phyloP scores from a whole-genome alignment of 208 protist genomes.

The Crithidia sp. region DNA sequence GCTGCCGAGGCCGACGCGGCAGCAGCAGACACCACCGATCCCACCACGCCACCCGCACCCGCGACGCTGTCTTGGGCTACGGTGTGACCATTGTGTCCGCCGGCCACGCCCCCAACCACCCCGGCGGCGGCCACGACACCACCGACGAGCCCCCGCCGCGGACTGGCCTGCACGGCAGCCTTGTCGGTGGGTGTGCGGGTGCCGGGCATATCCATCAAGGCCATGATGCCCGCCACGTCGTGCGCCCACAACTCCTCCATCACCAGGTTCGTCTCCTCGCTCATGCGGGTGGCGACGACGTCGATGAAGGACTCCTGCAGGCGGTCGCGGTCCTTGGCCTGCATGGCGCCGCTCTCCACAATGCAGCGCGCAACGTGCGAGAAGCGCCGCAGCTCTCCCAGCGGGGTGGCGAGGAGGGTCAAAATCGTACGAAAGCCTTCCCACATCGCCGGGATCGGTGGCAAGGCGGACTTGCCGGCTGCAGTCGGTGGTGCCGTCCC shows the following conservation, averaged over 20 bases:
- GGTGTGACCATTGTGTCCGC: slow-evolving; percentile 15
- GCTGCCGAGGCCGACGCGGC: background rate
- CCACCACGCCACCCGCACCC: background rate
- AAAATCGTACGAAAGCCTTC: slow-evolving; percentile 76
- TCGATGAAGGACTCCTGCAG: slow-evolving; percentile 64
- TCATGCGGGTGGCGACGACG: slow-evolving; percentile 42
- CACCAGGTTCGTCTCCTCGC: slow-evolving; percentile 61
- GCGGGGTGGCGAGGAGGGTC: slow-evolving; percentile 70
- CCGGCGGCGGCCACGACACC: slow-evolving; percentile 1
- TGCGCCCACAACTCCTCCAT: slow-evolving; percentile 63
- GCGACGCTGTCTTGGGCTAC: slow-evolving; percentile 6
- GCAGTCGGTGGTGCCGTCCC: background rate
- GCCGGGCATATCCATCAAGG: slow-evolving; percentile 52
- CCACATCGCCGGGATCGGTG: slow-evolving; percentile 64
- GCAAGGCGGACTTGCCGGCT: slow-evolving; percentile 8
- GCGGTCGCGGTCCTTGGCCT: slow-evolving; percentile 27
- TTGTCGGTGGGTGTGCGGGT: background rate
- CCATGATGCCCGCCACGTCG: slow-evolving; percentile 63
- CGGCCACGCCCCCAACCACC: background rate
- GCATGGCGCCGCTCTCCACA: slow-evolving; percentile 55
- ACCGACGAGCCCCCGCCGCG: background rate
- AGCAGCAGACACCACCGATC: background rate
- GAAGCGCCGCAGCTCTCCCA: slow-evolving; percentile 67
- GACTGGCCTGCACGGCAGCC: background rate
- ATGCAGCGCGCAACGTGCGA: slow-evolving; percentile 76